Evolutionary conservation across 148 eudicot species (phyloP).

Genomic region (Camellia lanceoleosa): DNA sequence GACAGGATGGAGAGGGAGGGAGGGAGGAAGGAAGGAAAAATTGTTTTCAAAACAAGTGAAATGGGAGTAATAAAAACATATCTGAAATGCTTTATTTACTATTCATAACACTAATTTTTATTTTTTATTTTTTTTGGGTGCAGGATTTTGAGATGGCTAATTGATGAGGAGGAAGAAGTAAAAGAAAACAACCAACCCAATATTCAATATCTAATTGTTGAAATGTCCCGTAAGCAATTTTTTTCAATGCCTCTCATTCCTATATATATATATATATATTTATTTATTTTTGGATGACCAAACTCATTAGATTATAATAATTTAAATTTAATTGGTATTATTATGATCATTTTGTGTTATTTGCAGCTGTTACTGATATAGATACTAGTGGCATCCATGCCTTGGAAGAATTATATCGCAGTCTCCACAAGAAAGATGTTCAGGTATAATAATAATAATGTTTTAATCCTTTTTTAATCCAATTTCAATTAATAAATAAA

Average conservation of each 20-base stretch:
- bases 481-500: too few relatives aligned
- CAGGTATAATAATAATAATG: conserved; percentile 29
- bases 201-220: conserved; percentile 42
- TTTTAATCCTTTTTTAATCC: too few relatives aligned
- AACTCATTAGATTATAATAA: too few relatives aligned
- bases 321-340: too few relatives aligned
- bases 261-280: too few relatives aligned
- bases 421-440: conserved; percentile 49
- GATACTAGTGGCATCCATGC: conserved; percentile 77
- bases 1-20: too few relatives aligned
- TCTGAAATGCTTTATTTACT: too few relatives aligned
- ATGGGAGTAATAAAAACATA: too few relatives aligned
- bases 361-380: conserved; percentile 73
- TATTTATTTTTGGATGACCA: too few relatives aligned
- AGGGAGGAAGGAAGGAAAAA: too few relatives aligned
- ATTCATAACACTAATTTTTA: background rate
- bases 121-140: background rate
- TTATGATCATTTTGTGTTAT: too few relatives aligned
- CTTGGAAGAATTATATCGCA: conserved; percentile 51
- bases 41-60: too few relatives aligned
- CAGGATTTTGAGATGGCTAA: conserved; percentile 65
- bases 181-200: conserved; percentile 27
- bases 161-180: conserved; percentile 50
- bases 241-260: background rate
- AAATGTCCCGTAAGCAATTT: conserved; percentile 58